Percentiles rank a stretch among this genome's conserved stretches.
Evolutionary conservation across 2,329 filamentous ascomycete genomes (phyloP).

Genomic region (Aspergillus japonicus): DNA sequence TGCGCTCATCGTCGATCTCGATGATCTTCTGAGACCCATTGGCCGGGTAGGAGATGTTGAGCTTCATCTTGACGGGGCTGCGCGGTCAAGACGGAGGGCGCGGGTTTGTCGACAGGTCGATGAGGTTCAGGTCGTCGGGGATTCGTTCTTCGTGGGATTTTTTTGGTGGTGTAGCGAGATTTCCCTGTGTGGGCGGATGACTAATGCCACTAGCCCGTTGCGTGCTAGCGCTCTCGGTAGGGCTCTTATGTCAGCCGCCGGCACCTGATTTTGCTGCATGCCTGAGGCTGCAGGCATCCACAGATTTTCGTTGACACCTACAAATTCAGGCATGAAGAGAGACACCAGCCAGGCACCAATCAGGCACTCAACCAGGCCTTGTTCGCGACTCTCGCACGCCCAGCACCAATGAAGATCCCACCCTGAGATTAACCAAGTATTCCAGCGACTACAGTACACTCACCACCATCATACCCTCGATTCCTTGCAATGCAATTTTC

Average conservation of each 20-base stretch:
- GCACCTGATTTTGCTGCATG: background rate
- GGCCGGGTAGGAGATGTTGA: conserved; percentile 86
- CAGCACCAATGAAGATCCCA: too few species aligned
- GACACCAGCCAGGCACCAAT: background rate
- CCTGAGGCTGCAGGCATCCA: background rate
- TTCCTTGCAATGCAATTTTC: too few species aligned
- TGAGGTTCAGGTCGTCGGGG: conserved; percentile 39
- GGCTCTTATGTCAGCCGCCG: conserved; percentile 25
- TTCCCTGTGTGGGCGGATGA: conserved; percentile 39
- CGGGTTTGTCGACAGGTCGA: conserved; percentile 43
- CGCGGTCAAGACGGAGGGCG: conserved; percentile 49
- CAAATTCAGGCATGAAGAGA: background rate
- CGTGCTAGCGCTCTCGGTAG: conserved; percentile 25
- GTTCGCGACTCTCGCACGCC: too few species aligned
- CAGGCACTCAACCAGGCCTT: too few species aligned
- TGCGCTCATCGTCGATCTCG: conserved; percentile 99
- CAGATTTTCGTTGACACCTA: background rate
- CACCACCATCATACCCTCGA: too few species aligned
- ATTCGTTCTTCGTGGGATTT: conserved; percentile 39
- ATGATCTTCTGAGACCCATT: conserved; percentile 99
- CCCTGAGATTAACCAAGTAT: too few species aligned
- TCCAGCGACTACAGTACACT: too few species aligned
- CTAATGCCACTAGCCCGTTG: conserved; percentile 33
- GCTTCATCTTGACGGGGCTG: conserved; percentile 67
- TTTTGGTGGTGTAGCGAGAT: conserved; percentile 43